A percentile compares a stretch with the other conserved stretches of the same genome.
Evolutionary conservation across 2,329 filamentous ascomycete species (phyloP).

Genomic region (Xylariaceae sp.): DNA sequence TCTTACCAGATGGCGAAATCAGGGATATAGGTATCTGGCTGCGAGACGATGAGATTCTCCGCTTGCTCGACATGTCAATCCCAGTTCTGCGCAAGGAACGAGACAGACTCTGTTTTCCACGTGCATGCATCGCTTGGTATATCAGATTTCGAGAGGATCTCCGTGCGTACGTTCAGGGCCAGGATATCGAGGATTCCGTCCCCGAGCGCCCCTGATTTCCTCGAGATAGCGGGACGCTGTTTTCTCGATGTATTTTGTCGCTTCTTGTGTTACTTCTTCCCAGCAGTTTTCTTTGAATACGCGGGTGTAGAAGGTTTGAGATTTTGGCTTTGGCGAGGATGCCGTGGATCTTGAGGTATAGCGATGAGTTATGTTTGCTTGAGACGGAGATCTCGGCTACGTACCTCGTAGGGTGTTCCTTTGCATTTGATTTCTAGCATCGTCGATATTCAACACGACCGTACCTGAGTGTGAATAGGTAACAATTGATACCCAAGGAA

Average conservation of each 20-base stretch:
- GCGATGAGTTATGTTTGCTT: background rate
- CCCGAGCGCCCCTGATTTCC: no score
- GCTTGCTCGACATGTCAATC: slow-evolving; percentile 52
- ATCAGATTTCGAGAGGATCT: slow-evolving; percentile 38
- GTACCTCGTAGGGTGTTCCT: slow-evolving; percentile 12
- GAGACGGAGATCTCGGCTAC: background rate
- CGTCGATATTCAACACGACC: background rate
- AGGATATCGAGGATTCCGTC: slow-evolving; percentile 44
- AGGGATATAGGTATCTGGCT: slow-evolving; percentile 36
- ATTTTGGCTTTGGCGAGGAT: slow-evolving; percentile 30
- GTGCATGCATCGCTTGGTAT: slow-evolving; percentile 50
- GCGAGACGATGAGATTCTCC: slow-evolving; percentile 43
- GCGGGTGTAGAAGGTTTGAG: slow-evolving; percentile 32
- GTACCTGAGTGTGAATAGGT: background rate
- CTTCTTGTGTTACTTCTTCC: slow-evolving; percentile 31
- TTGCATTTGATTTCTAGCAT: slow-evolving; percentile 21
- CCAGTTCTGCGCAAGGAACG: slow-evolving; percentile 53
- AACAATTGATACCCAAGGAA: background rate
- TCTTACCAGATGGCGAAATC: slow-evolving; percentile 55
- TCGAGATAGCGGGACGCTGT: slow-evolving; percentile 35
- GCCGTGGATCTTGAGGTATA: slow-evolving; percentile 32
- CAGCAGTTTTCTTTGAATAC: slow-evolving; percentile 36
- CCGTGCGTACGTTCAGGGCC: slow-evolving; percentile 52
- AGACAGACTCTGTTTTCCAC: slow-evolving; percentile 34
- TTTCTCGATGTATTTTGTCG: slow-evolving; percentile 41